Base-by-base conservation (phyloP, 139 green algal species). In the Tetradesmus obliquus region DNA sequence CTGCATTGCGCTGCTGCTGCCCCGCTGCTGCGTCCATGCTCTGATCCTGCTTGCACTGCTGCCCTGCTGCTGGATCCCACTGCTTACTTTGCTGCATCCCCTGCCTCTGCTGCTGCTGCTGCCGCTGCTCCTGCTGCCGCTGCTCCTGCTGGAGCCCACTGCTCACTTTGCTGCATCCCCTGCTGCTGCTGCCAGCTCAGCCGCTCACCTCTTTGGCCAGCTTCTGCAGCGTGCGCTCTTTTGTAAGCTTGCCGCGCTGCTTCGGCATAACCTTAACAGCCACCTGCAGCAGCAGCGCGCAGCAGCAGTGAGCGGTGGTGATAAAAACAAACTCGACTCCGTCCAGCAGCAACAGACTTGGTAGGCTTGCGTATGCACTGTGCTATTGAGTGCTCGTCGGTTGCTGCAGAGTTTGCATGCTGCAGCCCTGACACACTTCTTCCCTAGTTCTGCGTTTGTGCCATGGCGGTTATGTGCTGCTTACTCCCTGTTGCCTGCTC, bases 221-320 rank as follows among this genome's bases (percentile, higher is more conserved):
- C 92, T 96, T 96, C 79, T 95, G 92, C 32, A 95, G 20, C 0
- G 93, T 94, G 82, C 89, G 91, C 20, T 94, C 90, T 1, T 84
- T 87, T 0, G 90, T 88, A 9, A 95, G 91, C 90, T 94, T 94
- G 32, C 92, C 92, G 5, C 94, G 92, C 87, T 94, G 91, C 79
- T 96, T 94, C 1, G 94, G 94, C 89, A 96, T 92, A 5, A 92
- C 87, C 74, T 96, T 96, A 0, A 96, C 88, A 2, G 94, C 94
- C 0, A 95, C 92, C 74, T 94, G 89, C 55, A 45, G 3, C 6
- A 19, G n/a, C 74, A 54, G 3, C n/a, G 22, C 74, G 7, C n/a
- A 82, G 2, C 32, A 45, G 32, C 32, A 45, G 32, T 45, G 32
- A 45, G 32, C 32, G 32, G 32, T 45, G 32, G 0, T 45, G 32